These are phyloP conservation scores for Phytophthora colocasiae DNA, from an alignment of 352 stramenopile genomes.

Conservation along the genomic window DNA sequence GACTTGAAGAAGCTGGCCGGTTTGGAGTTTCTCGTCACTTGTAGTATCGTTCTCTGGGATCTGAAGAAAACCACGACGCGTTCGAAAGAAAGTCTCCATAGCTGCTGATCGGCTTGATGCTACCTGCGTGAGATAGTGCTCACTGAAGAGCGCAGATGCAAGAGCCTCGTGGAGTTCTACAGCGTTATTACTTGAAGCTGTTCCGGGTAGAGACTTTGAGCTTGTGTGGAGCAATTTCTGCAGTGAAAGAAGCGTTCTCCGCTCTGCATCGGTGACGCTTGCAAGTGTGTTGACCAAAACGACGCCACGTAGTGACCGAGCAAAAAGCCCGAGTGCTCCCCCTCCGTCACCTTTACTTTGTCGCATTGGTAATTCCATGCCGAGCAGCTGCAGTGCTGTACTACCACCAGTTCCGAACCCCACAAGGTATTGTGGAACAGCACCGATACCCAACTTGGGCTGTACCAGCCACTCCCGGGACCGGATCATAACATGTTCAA, in stretches of 20 bases:
- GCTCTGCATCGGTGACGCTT: conserved; percentile 32
- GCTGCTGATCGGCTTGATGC: conserved; percentile 46
- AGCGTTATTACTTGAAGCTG: conserved; percentile 12
- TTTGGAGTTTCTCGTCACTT: conserved; percentile 11
- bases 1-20: conserved; percentile 40
- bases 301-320: conserved; percentile 50
- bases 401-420: conserved; percentile 66
- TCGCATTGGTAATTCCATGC: conserved; percentile 48
- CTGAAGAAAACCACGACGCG: conserved; percentile 58
- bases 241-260: conserved; percentile 28
- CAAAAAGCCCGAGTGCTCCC: conserved; percentile 49
- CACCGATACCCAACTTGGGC: conserved; percentile 68
- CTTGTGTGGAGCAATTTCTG: conserved; percentile 25
- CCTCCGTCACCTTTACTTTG: conserved; percentile 17
- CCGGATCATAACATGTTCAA: conserved; percentile 56
- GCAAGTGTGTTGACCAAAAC: conserved; percentile 64
- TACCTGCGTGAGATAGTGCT: conserved; percentile 69
- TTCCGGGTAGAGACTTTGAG: background rate
- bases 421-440: conserved; percentile 71
- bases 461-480: conserved; percentile 79
- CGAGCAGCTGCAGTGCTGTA: conserved; percentile 57
- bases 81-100: conserved; percentile 61
- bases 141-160: conserved; percentile 55
- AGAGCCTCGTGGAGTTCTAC: conserved; percentile 64
- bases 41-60: conserved; percentile 3